Base-by-base conservation (phyloP, 2,329 filamentous ascomycete genomes). In the Ceratocystis cubensis region DNA sequence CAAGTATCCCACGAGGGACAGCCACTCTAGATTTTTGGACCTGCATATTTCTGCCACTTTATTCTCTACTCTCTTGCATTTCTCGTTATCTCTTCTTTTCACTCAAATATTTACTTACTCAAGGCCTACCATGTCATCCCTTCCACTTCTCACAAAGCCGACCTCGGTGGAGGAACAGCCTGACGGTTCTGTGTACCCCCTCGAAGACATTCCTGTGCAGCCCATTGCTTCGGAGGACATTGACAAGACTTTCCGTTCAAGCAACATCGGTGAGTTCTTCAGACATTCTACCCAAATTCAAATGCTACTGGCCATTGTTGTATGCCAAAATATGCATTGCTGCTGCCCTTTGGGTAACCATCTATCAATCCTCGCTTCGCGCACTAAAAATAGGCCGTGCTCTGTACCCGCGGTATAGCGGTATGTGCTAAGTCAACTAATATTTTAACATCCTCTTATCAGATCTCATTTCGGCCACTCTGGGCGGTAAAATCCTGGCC, bases 401-500 rank as follows among this genome's bases (percentile, higher is more conserved):
- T 13, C 61, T 63, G 22, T 20, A 7, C 17, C 53, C 22, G 25
- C 20, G 28, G 28, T 5, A 30, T 20, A 20, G 37, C 63, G 6
- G 15, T 20, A 20, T 59, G 30, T n/a, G 13, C 30, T 1, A 10
- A n/a, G 13, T 6, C 53, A 22, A 20, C 56, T 59, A 33, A 22
- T n/a, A 37, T 37, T 53, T 56, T 61, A 69, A 65, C 64, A 63
- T 41, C 41, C 17, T 50, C 8, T 48, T 20, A 17, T 20, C 69
- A 87, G 84, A 87, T 72, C 77, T 88, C 63, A 75, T 86, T 66
- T 87, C 84, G 53, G 80, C 80, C 5, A 77, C 82, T 5, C 75
- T 88, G 57, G 85, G 84, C 69, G 84, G 84, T 67, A 84, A 82
- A 73, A 78, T 88, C 67, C 78, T 88, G 20, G 86, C 79, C 66